Percentiles rank a stretch among this genome's conserved stretches.
Evolutionary conservation across 2,329 filamentous ascomycete genomes (phyloP).

Genomic region (Ampelomyces quisqualis): DNA sequence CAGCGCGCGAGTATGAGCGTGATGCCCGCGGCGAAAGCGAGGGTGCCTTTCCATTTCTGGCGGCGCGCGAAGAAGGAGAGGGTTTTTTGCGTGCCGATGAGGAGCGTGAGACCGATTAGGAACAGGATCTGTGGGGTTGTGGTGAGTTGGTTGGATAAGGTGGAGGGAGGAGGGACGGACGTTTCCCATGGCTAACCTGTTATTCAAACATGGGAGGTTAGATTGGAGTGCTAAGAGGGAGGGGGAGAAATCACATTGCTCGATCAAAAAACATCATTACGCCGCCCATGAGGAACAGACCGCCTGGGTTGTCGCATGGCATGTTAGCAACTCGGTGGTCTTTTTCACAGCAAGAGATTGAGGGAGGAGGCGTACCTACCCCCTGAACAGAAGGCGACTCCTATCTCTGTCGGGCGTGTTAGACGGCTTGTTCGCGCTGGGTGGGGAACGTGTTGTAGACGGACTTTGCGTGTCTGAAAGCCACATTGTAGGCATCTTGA

Average conservation of each 20-base stretch:
- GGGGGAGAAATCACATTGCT: constrained; percentile 68
- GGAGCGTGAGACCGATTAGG: constrained; percentile 97
- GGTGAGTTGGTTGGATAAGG: constrained; percentile 2
- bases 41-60: constrained; percentile 89
- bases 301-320: constrained; percentile 63
- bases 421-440: constrained; percentile 5
- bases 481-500: constrained; percentile 82
- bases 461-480: constrained; percentile 92
- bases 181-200: constrained; percentile 95
- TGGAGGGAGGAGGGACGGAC: constrained; percentile 50
- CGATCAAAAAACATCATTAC: constrained; percentile 98
- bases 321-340: constrained; percentile 19
- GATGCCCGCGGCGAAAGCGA: constrained; percentile 82
- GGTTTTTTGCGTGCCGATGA: constrained; percentile 91
- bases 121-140: constrained; percentile 77
- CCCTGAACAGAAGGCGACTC: constrained; percentile 95
- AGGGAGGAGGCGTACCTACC: constrained; percentile 64
- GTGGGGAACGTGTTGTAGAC: constrained; percentile 38
- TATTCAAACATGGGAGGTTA: constrained; percentile 11
- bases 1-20: constrained; percentile 83
- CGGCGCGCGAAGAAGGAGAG: constrained; percentile 89
- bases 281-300: constrained; percentile 90
- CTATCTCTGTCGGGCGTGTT: constrained; percentile 67
- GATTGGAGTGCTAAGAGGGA: not conserved
- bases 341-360: constrained; percentile 1